Conservation (phyloP, 2,329 filamentous ascomycete species). For the Colletotrichum cereale region DNA sequence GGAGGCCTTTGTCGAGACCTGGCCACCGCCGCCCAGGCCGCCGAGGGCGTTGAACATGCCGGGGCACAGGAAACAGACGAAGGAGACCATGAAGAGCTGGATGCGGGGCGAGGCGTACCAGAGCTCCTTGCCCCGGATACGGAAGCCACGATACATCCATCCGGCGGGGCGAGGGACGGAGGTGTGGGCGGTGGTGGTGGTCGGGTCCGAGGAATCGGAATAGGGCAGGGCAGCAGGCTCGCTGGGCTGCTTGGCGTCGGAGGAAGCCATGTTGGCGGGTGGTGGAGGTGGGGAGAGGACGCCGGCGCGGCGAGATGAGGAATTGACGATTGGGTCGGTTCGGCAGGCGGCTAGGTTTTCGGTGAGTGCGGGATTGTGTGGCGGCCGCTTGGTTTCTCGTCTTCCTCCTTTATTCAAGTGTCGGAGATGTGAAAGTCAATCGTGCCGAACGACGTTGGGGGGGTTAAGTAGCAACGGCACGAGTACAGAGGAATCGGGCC, state of each 20-base stretch:
- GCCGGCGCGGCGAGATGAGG: neutral
- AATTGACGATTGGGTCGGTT: neutral
- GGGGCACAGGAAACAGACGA: conserved; percentile 72
- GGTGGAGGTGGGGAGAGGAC: neutral
- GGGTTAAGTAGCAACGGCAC: conserved; percentile 4
- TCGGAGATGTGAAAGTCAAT: conserved; percentile 34
- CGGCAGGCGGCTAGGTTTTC: neutral
- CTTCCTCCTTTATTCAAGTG: neutral
- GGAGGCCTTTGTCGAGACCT: conserved; percentile 65
- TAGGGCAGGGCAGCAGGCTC: conserved; percentile 18
- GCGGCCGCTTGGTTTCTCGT: conserved; percentile 10
- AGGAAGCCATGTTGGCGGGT: conserved; percentile 25
- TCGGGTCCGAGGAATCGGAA: conserved; percentile 19
- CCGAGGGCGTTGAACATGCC: conserved; percentile 79
- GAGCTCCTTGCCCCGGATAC: conserved; percentile 65
- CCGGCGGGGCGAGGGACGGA: conserved; percentile 56
- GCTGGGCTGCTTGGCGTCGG: conserved; percentile 26
- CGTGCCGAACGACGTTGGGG: conserved; percentile 15
- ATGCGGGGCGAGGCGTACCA: conserved; percentile 82
- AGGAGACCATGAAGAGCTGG: conserved; percentile 76
- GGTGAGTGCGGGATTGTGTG: neutral
- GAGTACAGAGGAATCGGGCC: neutral
- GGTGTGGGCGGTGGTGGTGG: conserved; percentile 40
- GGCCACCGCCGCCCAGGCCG: conserved; percentile 75
- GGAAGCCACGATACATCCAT: conserved; percentile 77